Evolutionary conservation across 1,284 basidiomycete species (phyloP), one percentile per base, ranked within the genome.

Genomic region (Athelia psychrophila): DNA sequence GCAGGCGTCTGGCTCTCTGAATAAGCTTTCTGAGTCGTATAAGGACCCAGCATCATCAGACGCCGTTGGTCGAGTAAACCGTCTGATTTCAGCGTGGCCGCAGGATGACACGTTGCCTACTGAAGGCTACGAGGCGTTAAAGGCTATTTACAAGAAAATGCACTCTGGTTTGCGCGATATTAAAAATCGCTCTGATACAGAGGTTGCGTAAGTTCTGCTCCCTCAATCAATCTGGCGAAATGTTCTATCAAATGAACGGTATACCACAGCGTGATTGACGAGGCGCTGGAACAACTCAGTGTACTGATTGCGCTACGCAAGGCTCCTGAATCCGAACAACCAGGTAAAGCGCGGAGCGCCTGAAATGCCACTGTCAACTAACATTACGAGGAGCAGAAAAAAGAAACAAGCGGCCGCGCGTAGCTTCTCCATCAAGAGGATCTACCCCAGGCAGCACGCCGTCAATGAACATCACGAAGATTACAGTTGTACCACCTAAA

Each of bases 321-420:
- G 63, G 86, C 88, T 1, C 76, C 87, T 22, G 88, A 91, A 67
- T 62, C 72, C 45, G 63, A 67, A 9, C 70, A 75, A 42, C 78
- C 76, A 75, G 87, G 86, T 85, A 68, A 59, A 56, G 53, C 35
- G 15, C 45, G 9, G 3, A 32, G 42, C 24, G 20, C 46, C 48
- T 30, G 19, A 46, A 50, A 15, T 36, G 38, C 36, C 47, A 30
- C 18, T 45, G 19, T 30, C 27, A 32, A 51, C 48, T 54, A 5
- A 51, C 38, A 50, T 49, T 44, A 51, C 19, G 44, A 50, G 44
- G 42, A 20, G 50, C 60, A 81, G 86, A 89, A 55, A 91, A 91
- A 67, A 80, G 89, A 44, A 80, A 77, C 55, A 91, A 91, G 67
- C 84, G 89, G 19, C 84, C 84, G 23, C 74, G 88, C 51, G 80